Evolutionary conservation across 768 basidiomycete genomes (phyloP).

Genomic region (Sarcomyxa edulis): DNA sequence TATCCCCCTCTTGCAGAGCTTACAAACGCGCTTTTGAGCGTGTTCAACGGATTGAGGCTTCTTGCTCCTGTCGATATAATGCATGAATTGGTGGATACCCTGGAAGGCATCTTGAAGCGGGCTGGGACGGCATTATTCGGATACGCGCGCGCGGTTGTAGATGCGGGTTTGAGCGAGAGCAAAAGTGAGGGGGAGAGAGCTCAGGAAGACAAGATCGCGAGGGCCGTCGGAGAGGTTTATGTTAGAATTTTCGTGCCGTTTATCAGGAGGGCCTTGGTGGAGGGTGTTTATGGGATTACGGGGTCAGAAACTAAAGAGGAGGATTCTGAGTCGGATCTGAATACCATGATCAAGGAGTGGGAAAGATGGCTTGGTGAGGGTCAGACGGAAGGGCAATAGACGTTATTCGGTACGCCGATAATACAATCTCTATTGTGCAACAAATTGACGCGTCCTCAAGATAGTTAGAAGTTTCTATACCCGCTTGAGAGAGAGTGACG

Average conservation of each 20-base stretch:
- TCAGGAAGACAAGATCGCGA: constrained; percentile 27
- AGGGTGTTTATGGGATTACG: constrained; percentile 64
- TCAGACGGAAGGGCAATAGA: no score
- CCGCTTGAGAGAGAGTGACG: no score
- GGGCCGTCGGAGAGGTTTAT: constrained; percentile 53
- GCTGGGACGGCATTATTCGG: constrained; percentile 40
- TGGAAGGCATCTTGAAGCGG: constrained; percentile 47
- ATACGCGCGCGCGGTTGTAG: constrained; percentile 29
- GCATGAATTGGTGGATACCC: constrained; percentile 36
- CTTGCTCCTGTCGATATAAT: constrained; percentile 68
- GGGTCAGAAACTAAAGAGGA: constrained; percentile 14
- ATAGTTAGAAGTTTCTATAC: no score
- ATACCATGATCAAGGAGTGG: constrained; percentile 26
- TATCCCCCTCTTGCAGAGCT: constrained; percentile 73
- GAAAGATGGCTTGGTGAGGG: constrained; percentile 22
- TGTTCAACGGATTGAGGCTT: constrained; percentile 77
- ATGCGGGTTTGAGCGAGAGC: constrained; percentile 8
- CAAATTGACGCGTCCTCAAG: no score
- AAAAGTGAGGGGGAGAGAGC: constrained; percentile 23
- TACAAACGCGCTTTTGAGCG: constrained; percentile 66
- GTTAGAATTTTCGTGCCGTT: constrained; percentile 65
- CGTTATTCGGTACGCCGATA: no score
- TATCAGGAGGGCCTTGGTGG: constrained; percentile 58
- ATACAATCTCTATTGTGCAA: no score
- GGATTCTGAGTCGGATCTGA: constrained; percentile 6